Percentiles rank a stretch among this genome's conserved stretches.
phyloP scores from a whole-genome alignment of 106 monocot species.

The Platanthera zijinensis region DNA sequence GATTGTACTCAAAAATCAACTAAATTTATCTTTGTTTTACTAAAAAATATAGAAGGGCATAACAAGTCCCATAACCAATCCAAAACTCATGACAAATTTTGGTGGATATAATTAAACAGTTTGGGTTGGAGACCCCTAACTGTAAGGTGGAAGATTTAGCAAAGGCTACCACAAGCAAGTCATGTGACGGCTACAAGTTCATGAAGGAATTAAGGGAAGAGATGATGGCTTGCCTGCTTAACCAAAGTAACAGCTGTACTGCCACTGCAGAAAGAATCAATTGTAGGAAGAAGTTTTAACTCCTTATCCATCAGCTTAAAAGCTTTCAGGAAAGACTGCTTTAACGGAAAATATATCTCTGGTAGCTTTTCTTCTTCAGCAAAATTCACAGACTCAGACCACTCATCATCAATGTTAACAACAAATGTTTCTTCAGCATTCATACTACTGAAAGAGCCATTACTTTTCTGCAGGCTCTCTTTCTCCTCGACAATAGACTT shows the following conservation, averaged over 20 bases:
- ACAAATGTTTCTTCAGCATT: constrained; percentile 36
- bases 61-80: no score
- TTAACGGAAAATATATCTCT: constrained; percentile 36
- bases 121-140: no score
- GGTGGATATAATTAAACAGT: no score
- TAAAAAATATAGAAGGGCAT: no score
- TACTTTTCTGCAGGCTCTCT: constrained; percentile 8
- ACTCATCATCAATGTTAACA: constrained; percentile 36
- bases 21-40: no score
- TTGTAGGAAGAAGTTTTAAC: constrained; percentile 42
- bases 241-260: constrained; percentile 61
- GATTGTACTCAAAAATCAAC: no score
- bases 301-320: constrained; percentile 84
- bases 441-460: constrained; percentile 12
- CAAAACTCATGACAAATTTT: no score
- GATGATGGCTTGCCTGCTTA: constrained; percentile 39
- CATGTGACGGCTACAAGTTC: neutral
- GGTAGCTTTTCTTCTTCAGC: constrained; percentile 40
- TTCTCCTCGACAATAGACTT: constrained; percentile 9
- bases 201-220: neutral
- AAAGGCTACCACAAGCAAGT: neutral
- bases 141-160: neutral
- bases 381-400: constrained; percentile 18
- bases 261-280: constrained; percentile 87
- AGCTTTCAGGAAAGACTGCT: constrained; percentile 51